These are phyloP conservation scores for Thermoascus crustaceus DNA, from an alignment of 2,329 filamentous ascomycete genomes.

Conservation along the genomic window DNA sequence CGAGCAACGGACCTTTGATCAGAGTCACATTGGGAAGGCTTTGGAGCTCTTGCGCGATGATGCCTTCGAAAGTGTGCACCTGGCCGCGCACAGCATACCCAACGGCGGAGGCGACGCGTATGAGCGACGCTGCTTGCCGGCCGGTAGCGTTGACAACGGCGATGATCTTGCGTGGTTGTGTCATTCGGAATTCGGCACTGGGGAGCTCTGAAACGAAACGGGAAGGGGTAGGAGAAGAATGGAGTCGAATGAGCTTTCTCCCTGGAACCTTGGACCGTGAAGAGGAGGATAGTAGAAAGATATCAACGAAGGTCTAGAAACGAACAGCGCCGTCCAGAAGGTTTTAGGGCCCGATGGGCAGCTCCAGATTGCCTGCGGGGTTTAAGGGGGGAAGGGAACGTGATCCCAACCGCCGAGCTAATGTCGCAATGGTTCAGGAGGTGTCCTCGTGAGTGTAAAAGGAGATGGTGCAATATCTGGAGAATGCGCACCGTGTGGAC, in stretches of 20 bases:
- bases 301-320: background rate
- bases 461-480: constrained; percentile 14
- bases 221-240: constrained; percentile 3
- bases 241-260: no score
- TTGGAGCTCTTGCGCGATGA: constrained; percentile 80
- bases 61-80: constrained; percentile 74
- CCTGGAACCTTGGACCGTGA: no score
- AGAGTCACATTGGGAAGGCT: constrained; percentile 73
- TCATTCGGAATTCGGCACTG: constrained; percentile 23
- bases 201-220: constrained; percentile 4
- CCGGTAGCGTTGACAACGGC: constrained; percentile 94
- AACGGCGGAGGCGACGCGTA: constrained; percentile 85
- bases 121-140: constrained; percentile 89
- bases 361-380: no score
- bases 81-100: constrained; percentile 92
- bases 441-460: constrained; percentile 3
- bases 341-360: no score
- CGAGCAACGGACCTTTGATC: constrained; percentile 56
- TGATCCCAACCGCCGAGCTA: background rate
- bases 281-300: no score
- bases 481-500: constrained; percentile 2
- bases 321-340: no score
- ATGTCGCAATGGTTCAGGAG: constrained; percentile 14
- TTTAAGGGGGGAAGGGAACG: constrained; percentile 1
- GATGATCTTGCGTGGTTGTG: constrained; percentile 62